A percentile compares a stretch with the other conserved stretches of the same genome.
phyloP scores from a whole-genome alignment of 257 asterid species.

The Lithospermum erythrorhizon region DNA sequence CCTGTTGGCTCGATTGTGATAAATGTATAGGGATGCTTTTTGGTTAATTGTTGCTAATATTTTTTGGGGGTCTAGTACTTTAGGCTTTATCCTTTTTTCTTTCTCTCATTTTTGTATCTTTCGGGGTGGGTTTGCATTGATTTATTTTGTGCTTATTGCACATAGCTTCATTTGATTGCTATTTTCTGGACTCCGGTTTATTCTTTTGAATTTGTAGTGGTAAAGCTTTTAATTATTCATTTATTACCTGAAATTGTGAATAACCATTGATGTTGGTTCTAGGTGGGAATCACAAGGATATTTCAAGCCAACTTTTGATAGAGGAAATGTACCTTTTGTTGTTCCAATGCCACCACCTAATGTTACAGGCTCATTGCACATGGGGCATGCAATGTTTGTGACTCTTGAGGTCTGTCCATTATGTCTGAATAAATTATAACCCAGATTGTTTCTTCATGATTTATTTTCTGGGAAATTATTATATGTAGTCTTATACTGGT shows the following conservation, averaged over 20 bases:
- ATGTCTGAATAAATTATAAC: slow-evolving; percentile 5
- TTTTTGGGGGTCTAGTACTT: too few species aligned
- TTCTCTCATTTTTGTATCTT: too few species aligned
- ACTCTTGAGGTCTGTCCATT: slow-evolving; percentile 74
- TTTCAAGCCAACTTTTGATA: slow-evolving; percentile 70
- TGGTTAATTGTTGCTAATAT: too few species aligned
- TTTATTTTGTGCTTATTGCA: too few species aligned
- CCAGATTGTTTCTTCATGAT: neutral
- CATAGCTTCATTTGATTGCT: neutral
- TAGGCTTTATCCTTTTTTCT: too few species aligned
- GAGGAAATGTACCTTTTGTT: slow-evolving; percentile 70
- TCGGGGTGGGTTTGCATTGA: too few species aligned
- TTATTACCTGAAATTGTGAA: slow-evolving; percentile 1
- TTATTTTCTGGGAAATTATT: neutral
- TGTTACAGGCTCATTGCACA: slow-evolving; percentile 96
- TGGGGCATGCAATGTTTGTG: slow-evolving; percentile 99
- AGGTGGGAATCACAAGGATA: slow-evolving; percentile 99
- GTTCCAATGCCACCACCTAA: slow-evolving; percentile 97
- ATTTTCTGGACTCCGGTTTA: neutral
- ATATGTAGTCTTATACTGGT: neutral
- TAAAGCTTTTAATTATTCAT: neutral
- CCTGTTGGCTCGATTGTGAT: too few species aligned
- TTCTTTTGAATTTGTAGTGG: neutral
- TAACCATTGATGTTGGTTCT: slow-evolving; percentile 20
- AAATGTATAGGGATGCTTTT: too few species aligned